A percentile compares a stretch with the other conserved stretches of the same genome.
Conservation (phyloP, 73 alveolate species). For the Symbiodinium natans region DNA sequence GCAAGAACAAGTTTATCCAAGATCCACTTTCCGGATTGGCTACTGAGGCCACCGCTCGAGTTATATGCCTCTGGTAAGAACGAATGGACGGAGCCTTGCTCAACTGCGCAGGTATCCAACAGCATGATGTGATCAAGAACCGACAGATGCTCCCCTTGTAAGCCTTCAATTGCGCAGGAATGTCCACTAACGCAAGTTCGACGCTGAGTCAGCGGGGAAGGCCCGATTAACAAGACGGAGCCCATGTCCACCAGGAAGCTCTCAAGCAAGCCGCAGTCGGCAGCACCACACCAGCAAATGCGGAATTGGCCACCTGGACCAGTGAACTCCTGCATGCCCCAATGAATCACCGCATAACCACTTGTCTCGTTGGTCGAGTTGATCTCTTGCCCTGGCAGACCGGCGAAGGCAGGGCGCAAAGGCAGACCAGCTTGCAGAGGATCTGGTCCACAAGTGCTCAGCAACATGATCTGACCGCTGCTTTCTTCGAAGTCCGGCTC, state of each 20-base stretch:
- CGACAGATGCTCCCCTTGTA: conserved; percentile 6
- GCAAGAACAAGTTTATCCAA: background rate
- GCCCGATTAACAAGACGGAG: background rate
- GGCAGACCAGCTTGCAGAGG: background rate
- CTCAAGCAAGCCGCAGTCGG: conserved; percentile 4
- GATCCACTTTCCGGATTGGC: background rate
- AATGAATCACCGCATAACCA: background rate
- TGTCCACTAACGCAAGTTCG: conserved; percentile 33
- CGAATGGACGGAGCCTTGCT: background rate
- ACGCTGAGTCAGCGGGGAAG: background rate
- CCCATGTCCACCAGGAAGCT: conserved; percentile 36
- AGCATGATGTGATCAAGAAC: conserved; percentile 18
- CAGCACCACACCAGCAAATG: conserved; percentile 45
- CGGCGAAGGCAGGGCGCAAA: background rate
- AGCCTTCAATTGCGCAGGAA: conserved; percentile 18
- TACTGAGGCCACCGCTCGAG: background rate
- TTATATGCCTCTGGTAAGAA: background rate
- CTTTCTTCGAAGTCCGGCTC: background rate
- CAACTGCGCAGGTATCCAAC: conserved; percentile 9
- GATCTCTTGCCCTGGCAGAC: background rate
- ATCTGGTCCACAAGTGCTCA: conserved; percentile 22
- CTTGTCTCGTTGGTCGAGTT: background rate
- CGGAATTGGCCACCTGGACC: conserved; percentile 36
- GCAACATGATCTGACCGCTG: background rate
- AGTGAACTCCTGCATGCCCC: background rate